Evolutionary conservation across 2,329 filamentous ascomycete genomes (phyloP).

Genomic region (Orbilia javanica): DNA sequence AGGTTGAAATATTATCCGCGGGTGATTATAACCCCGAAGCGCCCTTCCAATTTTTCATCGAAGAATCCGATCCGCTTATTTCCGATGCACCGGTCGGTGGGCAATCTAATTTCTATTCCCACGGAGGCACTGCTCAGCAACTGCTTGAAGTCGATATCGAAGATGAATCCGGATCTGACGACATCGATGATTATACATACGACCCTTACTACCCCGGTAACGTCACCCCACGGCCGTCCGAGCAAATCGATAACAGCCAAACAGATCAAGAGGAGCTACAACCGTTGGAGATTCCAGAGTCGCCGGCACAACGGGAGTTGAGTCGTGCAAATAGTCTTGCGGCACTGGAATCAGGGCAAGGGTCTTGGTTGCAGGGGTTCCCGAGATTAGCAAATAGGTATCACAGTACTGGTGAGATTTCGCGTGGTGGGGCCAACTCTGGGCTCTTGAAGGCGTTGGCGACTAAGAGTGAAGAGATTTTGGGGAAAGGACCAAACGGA

Average conservation of each 20-base stretch:
- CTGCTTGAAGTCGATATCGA: neutral
- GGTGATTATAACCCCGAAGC: neutral
- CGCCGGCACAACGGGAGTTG: neutral
- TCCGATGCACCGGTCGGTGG: neutral
- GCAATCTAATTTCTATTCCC: neutral
- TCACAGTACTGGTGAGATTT: conserved; percentile 11
- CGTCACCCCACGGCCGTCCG: neutral
- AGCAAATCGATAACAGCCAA: conserved; percentile 37
- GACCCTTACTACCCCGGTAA: neutral
- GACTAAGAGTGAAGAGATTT: conserved; percentile 19
- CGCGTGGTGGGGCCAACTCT: neutral
- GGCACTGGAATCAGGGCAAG: neutral
- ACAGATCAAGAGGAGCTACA: neutral
- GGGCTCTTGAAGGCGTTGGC: neutral
- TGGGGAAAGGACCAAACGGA: neutral
- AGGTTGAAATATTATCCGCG: neutral
- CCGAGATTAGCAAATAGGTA: neutral
- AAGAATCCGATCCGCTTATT: neutral
- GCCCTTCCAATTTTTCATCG: neutral
- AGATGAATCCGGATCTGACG: conserved; percentile 4
- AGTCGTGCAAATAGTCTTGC: neutral
- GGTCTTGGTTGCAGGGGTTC: neutral
- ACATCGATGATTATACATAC: neutral
- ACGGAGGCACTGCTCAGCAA: neutral
- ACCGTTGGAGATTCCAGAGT: neutral